Evolutionary conservation across 2,329 filamentous ascomycete genomes (phyloP).

Genomic region (Tolypocladium ophioglossoides): DNA sequence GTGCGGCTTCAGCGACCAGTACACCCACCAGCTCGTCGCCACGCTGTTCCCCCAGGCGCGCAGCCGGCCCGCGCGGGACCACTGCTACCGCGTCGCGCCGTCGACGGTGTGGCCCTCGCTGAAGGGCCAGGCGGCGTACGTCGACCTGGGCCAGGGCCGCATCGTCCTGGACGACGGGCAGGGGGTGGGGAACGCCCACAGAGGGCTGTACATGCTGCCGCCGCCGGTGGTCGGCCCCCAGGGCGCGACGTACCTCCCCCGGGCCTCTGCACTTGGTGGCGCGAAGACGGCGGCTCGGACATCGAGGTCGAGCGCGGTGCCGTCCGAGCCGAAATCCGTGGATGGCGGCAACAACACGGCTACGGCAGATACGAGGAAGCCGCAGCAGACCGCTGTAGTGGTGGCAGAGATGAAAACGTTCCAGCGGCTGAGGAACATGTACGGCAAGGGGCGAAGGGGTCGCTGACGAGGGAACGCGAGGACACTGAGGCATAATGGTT

Average conservation of each 20-base stretch:
- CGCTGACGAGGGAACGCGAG: not conserved
- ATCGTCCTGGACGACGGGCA: slow-evolving; percentile 5
- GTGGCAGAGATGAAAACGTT: not conserved
- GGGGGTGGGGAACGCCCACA: slow-evolving; percentile 3
- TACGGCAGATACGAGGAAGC: not conserved
- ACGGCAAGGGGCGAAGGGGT: not conserved
- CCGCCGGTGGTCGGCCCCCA: slow-evolving; percentile 9
- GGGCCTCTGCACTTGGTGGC: not conserved
- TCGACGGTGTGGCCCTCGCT: slow-evolving; percentile 21
- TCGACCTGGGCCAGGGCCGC: slow-evolving; percentile 13
- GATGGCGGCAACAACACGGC: not conserved
- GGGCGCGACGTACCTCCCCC: not conserved
- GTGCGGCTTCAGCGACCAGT: slow-evolving; percentile 23
- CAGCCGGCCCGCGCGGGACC: not conserved
- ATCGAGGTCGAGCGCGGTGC: not conserved
- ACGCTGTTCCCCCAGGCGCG: slow-evolving; percentile 13
- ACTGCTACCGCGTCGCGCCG: slow-evolving; percentile 18
- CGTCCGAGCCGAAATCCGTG: not conserved
- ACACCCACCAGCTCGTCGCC: slow-evolving; percentile 16
- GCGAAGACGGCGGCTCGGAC: not conserved
- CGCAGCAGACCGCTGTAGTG: not conserved
- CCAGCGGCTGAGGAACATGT: not conserved
- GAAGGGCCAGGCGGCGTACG: slow-evolving; percentile 14
- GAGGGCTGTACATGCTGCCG: slow-evolving; percentile 15
- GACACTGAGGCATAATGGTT: not conserved